Conservation (phyloP, 169 alveolate genomes). For the Fabrea salina region DNA sequence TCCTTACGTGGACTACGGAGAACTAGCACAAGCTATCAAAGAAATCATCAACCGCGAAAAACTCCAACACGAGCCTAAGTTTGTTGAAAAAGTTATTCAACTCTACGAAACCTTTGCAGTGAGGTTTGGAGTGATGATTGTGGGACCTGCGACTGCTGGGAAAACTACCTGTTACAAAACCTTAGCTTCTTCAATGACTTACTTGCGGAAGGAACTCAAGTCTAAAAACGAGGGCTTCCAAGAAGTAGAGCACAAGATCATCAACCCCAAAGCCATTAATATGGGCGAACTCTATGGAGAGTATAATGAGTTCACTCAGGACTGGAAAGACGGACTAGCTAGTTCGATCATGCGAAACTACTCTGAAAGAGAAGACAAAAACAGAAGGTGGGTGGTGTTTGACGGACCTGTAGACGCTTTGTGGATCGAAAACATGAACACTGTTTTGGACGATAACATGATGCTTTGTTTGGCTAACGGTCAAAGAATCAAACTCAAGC, state of each 20-base stretch:
- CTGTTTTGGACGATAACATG: conserved; percentile 62
- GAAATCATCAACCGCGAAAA: conserved; percentile 39
- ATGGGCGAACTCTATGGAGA: conserved; percentile 82
- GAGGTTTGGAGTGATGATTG: conserved; percentile 74
- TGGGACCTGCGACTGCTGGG: conserved; percentile 79
- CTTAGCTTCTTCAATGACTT: conserved; percentile 68
- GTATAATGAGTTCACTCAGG: conserved; percentile 57
- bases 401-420: conserved; percentile 73
- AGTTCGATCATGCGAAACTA: conserved; percentile 52
- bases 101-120: conserved; percentile 72
- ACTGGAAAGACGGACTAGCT: conserved; percentile 62
- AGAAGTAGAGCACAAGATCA: conserved; percentile 46
- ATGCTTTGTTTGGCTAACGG: conserved; percentile 61
- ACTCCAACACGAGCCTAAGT: conserved; percentile 45
- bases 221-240: conserved; percentile 47
- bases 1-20: conserved; percentile 69
- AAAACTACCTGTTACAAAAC: conserved; percentile 67
- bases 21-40: conserved; percentile 59
- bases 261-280: conserved; percentile 72
- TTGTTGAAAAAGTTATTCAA: conserved; percentile 65
- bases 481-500: conserved; percentile 52
- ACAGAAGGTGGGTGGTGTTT: conserved; percentile 74
- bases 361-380: conserved; percentile 56
- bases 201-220: conserved; percentile 37
- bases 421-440: conserved; percentile 69